phyloP scores from a whole-genome alignment of 352 stramenopile species.

The Phytophthora pini region DNA sequence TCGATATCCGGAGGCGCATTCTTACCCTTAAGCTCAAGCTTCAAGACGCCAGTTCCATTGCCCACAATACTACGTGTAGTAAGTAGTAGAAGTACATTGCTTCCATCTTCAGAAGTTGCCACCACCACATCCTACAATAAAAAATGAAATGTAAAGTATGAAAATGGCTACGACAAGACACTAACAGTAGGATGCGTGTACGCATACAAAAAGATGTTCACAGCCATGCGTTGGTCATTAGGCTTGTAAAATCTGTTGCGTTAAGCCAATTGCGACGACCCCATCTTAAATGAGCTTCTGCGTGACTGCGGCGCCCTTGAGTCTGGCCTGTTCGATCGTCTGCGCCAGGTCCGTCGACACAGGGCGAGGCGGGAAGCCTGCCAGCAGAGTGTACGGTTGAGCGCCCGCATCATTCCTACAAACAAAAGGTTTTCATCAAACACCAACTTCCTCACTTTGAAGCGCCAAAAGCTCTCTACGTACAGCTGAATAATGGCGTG shows the following conservation, averaged over 20 bases:
- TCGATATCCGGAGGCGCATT: constrained; percentile 58
- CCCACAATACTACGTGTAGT: constrained; percentile 37
- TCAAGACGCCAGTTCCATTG: constrained; percentile 73
- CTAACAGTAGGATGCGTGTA: too few species aligned
- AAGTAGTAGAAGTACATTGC: constrained; percentile 33
- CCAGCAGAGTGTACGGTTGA: constrained; percentile 90
- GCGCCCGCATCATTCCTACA: constrained; percentile 71
- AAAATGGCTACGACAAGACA: too few species aligned
- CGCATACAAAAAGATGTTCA: constrained; percentile 9
- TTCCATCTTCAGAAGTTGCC: constrained; percentile 33
- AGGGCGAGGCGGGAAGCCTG: constrained; percentile 91
- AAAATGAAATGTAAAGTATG: too few species aligned
- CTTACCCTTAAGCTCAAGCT: constrained; percentile 51
- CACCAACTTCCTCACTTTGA: background rate
- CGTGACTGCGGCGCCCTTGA: constrained; percentile 92
- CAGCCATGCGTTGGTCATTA: background rate
- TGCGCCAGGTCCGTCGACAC: constrained; percentile 84
- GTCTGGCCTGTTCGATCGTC: constrained; percentile 91
- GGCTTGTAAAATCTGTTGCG: background rate
- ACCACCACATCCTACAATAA: constrained; percentile 62
- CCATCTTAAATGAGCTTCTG: constrained; percentile 88
- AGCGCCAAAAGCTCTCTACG: constrained; percentile 19
- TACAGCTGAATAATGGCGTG: constrained; percentile 89
- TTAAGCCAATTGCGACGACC: background rate
- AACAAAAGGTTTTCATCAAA: constrained; percentile 9